Evolutionary conservation across 1,284 basidiomycete genomes (phyloP), one percentile per base, ranked within the genome.

Genomic region (Marasmius oreades): DNA sequence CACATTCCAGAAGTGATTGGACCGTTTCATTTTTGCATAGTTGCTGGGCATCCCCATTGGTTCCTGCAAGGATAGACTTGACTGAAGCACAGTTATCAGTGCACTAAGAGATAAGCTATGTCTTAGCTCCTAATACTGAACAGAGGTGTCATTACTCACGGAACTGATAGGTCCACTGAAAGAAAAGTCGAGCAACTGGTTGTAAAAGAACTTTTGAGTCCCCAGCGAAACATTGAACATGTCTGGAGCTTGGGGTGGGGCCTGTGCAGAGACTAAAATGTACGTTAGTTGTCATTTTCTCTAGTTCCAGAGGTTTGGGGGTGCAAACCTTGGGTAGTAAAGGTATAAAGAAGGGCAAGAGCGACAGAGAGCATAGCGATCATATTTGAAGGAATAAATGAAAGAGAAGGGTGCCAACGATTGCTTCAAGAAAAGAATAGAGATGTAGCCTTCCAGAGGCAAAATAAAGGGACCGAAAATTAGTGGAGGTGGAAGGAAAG

Each of bases 301-400:
- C 16, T 14, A 53, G 28, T 23, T 33, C 22, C 31, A 10, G 22
- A 28, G 20, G 20, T 12, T 2, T 51, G n/a, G 24, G 20, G 24
- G n/a, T n/a, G 56, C 70, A 16, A 57, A 82, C 85, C 80, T 80
- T 75, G 82, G 59, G 81, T 75, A 67, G 80, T 79, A 71, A 85
- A 75, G 62, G 70, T 66, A 42, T 72, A 57, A 59, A 71, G 52
- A 55, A 73, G 62, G 39, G 63, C 33, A 37, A 77, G 55, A 53
- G 53, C 63, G 56, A 73, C 47, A 54, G 69, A 60, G 57, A 76
- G 57, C 43, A 76, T 50, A 58, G 65, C 65, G 60, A 73, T 55
- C 64, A 74, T 73, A 55, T 23, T 53, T 39, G 48, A 50, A 42
- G 59, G 59, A 64, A 68, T 66, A 28, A 52, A 52, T 50, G 59